These are phyloP conservation scores for Gloeopeniophorella convolvens DNA, from an alignment of 768 basidiomycete genomes.

Conservation along the genomic window DNA sequence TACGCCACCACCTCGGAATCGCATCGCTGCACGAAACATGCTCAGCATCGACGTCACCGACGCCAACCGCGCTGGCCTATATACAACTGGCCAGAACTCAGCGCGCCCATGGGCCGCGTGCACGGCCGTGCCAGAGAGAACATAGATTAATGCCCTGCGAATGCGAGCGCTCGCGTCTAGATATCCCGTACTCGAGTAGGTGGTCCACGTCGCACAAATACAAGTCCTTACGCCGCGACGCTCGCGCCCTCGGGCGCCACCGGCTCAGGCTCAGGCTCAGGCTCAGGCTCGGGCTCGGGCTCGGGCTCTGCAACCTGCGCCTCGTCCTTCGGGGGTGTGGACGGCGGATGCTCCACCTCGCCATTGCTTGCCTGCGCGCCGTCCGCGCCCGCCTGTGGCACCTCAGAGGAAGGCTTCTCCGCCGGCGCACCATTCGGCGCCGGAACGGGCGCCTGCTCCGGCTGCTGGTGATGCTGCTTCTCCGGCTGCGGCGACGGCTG, in stretches of 20 bases:
- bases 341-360: background rate
- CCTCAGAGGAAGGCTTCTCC: background rate
- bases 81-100: too few relatives aligned
- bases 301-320: background rate
- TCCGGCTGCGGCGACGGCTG: constrained; percentile 4
- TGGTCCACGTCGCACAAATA: background rate
- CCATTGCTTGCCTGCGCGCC: background rate
- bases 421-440: background rate
- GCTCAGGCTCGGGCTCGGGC: background rate
- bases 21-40: too few relatives aligned
- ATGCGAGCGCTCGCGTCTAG: too few relatives aligned
- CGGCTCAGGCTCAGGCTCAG: too few relatives aligned
- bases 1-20: too few relatives aligned
- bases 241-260: background rate
- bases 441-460: background rate
- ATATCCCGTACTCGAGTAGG: too few relatives aligned
- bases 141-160: too few relatives aligned
- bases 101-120: too few relatives aligned
- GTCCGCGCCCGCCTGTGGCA: background rate
- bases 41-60: too few relatives aligned
- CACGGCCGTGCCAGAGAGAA: too few relatives aligned
- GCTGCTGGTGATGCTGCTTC: constrained; percentile 6
- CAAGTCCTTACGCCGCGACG: background rate
- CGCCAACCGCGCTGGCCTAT: too few relatives aligned
- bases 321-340: constrained; percentile 7